phyloP scores from a whole-genome alignment of 768 basidiomycete genomes.

The Auriscalpium microsporum region DNA sequence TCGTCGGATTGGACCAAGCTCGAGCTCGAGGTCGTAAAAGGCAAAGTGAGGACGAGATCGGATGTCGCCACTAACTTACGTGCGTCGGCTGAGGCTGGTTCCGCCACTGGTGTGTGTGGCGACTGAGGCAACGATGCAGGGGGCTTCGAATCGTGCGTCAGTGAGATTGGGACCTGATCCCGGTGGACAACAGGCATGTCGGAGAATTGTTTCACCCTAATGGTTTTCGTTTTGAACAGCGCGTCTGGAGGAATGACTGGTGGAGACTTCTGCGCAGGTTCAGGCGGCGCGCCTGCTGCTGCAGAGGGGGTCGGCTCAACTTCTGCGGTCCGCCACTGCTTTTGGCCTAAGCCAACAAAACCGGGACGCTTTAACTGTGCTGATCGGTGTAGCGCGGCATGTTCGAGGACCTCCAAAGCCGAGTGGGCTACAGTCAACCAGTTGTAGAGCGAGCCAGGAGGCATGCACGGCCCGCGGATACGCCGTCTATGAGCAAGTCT shows the following conservation, averaged over 20 bases:
- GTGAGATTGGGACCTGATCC: too few relatives aligned
- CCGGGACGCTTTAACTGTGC: constrained; percentile 26
- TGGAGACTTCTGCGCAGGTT: neutral
- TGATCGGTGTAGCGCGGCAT: constrained; percentile 53
- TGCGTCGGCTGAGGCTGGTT: too few relatives aligned
- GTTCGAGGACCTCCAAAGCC: constrained; percentile 48
- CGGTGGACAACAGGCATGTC: neutral
- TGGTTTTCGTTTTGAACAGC: constrained; percentile 8
- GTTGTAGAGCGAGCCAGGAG: constrained; percentile 61
- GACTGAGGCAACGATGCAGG: too few relatives aligned
- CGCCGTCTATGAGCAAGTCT: too few relatives aligned
- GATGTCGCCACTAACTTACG: too few relatives aligned
- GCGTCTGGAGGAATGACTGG: constrained; percentile 1
- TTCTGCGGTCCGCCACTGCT: neutral
- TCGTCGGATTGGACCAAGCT: neutral
- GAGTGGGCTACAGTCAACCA: constrained; percentile 63
- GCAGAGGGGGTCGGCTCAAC: neutral
- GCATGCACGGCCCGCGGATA: constrained; percentile 33
- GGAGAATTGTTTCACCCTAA: constrained; percentile 4
- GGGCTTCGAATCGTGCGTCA: too few relatives aligned
- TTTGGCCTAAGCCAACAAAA: constrained; percentile 1
- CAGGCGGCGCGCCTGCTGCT: neutral
- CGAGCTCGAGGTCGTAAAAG: too few relatives aligned
- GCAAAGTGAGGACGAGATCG: too few relatives aligned
- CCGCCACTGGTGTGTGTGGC: too few relatives aligned